These are phyloP conservation scores for Rutstroemia sydowiana DNA, from an alignment of 2,329 filamentous ascomycete species.

Conservation along the genomic window DNA sequence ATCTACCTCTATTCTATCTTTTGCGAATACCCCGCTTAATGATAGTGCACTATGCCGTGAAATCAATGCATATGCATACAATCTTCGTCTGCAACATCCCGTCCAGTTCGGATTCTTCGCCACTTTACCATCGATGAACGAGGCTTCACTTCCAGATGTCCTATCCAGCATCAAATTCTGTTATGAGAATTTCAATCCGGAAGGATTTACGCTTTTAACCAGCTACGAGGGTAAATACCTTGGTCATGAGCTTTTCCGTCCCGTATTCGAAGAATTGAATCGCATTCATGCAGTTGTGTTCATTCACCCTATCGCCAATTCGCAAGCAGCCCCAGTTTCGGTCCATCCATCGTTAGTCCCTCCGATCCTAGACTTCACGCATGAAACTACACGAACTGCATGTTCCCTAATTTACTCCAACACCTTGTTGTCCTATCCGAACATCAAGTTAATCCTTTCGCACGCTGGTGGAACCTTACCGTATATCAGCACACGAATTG, in stretches of 20 bases:
- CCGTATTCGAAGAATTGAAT: slow-evolving; percentile 3
- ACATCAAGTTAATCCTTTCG: slow-evolving; percentile 40
- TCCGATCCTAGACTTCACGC: slow-evolving; percentile 39
- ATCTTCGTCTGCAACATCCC: not conserved
- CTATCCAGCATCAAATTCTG: not conserved
- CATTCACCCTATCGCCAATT: not conserved
- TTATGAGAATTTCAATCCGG: not conserved
- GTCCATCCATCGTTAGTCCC: slow-evolving; percentile 22
- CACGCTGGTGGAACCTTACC: slow-evolving; percentile 37
- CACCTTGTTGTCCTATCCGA: slow-evolving; percentile 26
- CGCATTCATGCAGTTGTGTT: not conserved
- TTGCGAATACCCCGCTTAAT: not conserved
- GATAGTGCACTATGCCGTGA: not conserved
- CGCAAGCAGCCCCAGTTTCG: too few relatives aligned
- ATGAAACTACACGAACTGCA: slow-evolving; percentile 39
- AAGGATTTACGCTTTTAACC: not conserved
- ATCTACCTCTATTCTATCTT: slow-evolving; percentile 2
- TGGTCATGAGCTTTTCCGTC: not conserved
- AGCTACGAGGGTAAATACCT: slow-evolving; percentile 3
- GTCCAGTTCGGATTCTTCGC: slow-evolving; percentile 2
- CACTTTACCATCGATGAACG: not conserved
- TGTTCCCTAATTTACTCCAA: slow-evolving; percentile 35
- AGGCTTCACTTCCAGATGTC: not conserved
- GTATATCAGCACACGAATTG: slow-evolving; percentile 13
- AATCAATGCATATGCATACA: not conserved